Percentiles rank a stretch among this genome's conserved stretches.
These are phyloP conservation scores for Sporobolomyces roseus DNA, from an alignment of 768 basidiomycete genomes.

Conservation along the genomic window DNA sequence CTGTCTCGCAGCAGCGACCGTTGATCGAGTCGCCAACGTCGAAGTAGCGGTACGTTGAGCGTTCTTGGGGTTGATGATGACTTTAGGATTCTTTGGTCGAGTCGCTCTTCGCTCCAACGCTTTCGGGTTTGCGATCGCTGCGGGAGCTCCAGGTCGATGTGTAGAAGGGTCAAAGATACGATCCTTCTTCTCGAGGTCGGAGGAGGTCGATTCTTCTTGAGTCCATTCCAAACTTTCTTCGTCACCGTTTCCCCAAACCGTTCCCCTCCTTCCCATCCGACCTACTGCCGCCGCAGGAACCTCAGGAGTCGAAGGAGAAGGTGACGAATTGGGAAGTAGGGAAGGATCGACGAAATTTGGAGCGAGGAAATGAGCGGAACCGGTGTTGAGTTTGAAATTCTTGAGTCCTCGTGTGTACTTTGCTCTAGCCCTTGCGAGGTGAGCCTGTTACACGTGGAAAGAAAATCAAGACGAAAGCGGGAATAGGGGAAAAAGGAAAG, in stretches of 20 bases:
- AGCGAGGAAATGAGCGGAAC: constrained; percentile 27
- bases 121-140: constrained; percentile 8
- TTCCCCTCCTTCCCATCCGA: neutral
- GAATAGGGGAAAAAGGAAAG: constrained; percentile 1
- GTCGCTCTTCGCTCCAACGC: constrained; percentile 13
- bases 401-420: constrained; percentile 30
- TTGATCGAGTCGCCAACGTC: neutral
- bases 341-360: constrained; percentile 28
- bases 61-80: constrained; percentile 26
- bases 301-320: too few species aligned
- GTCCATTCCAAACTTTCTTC: constrained; percentile 11
- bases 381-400: constrained; percentile 34
- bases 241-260: constrained; percentile 8
- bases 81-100: constrained; percentile 30
- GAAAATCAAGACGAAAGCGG: neutral
- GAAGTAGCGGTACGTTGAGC: neutral
- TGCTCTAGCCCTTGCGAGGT: constrained; percentile 16
- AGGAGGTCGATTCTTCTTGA: constrained; percentile 6
- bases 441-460: constrained; percentile 14
- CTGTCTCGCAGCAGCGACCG: constrained; percentile 3
- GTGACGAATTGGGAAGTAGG: constrained; percentile 2
- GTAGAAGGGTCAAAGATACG: constrained; percentile 1
- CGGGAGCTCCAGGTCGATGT: neutral
- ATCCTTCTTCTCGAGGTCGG: neutral
- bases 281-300: neutral